Conservation (phyloP, 805 yeast species). For the Candida suzukii region DNA sequence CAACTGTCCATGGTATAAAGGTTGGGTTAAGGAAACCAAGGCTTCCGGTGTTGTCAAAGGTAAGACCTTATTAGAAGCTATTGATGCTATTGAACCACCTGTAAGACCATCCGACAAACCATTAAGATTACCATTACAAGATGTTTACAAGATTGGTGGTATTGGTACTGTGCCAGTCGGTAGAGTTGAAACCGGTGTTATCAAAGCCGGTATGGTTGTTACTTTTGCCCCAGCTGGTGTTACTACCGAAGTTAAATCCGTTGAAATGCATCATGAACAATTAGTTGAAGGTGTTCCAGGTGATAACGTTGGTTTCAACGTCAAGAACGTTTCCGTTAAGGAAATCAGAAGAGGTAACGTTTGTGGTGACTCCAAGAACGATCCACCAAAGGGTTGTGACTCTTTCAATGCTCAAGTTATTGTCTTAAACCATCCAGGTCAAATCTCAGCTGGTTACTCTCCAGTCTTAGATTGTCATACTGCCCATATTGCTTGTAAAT, state of each 20-base stretch:
- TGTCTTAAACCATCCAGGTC: conserved; percentile 89
- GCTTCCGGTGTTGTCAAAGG: conserved; percentile 59
- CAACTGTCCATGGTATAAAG: conserved; percentile 86
- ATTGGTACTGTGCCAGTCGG: conserved; percentile 91
- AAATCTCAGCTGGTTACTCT: conserved; percentile 83
- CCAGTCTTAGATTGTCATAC: conserved; percentile 92
- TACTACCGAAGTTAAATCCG: conserved; percentile 85
- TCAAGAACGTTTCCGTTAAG: conserved; percentile 84
- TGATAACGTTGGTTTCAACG: conserved; percentile 88
- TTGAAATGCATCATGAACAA: conserved; percentile 83
- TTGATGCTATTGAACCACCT: conserved; percentile 78
- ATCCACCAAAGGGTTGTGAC: conserved; percentile 74
- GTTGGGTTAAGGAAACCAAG: conserved; percentile 77
- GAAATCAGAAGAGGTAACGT: conserved; percentile 92
- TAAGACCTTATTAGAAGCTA: conserved; percentile 79
- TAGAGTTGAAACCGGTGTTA: conserved; percentile 88
- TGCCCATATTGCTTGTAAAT: conserved; percentile 87
- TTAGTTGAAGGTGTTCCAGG: conserved; percentile 78
- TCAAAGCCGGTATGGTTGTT: conserved; percentile 88
- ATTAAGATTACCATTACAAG: conserved; percentile 84
- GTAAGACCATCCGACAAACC: conserved; percentile 79
- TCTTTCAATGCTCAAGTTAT: conserved; percentile 79
- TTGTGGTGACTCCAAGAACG: conserved; percentile 84
- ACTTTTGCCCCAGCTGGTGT: conserved; percentile 88
- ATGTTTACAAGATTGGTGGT: conserved; percentile 91